Evolutionary conservation across 2,329 filamentous ascomycete species (phyloP).

Genomic region (Talaromyces sp.): DNA sequence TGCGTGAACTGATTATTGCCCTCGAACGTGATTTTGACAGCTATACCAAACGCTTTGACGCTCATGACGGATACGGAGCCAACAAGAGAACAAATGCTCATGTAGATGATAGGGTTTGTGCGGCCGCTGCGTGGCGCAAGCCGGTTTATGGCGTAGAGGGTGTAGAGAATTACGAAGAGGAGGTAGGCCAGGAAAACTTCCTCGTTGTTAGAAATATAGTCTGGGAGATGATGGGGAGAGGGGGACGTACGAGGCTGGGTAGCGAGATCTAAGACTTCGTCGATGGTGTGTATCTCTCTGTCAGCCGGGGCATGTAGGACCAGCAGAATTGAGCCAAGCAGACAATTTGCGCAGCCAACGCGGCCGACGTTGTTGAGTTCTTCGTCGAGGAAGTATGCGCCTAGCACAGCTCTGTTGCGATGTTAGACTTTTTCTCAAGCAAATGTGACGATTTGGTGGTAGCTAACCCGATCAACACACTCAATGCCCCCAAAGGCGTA

Average conservation of each 20-base stretch:
- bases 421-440: background rate
- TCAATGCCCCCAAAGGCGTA: constrained; percentile 16
- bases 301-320: constrained; percentile 16
- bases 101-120: constrained; percentile 16
- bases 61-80: constrained; percentile 17
- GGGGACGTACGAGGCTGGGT: constrained; percentile 12
- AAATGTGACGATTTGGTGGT: background rate
- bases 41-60: constrained; percentile 17
- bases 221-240: background rate
- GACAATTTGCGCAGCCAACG: constrained; percentile 15
- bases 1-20: constrained; percentile 16
- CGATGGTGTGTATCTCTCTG: constrained; percentile 11
- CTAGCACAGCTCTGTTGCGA: constrained; percentile 10
- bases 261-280: constrained; percentile 10
- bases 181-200: constrained; percentile 14
- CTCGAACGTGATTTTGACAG: constrained; percentile 12
- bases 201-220: no score
- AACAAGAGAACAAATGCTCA: constrained; percentile 16
- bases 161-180: constrained; percentile 12
- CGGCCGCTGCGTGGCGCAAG: constrained; percentile 8
- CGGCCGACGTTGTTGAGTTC: constrained; percentile 15
- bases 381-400: constrained; percentile 16
- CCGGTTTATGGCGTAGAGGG: constrained; percentile 8
- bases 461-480: constrained; percentile 16
- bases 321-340: constrained; percentile 14